Base-by-base conservation (phyloP, 2,329 filamentous ascomycete genomes). In the Chaetomium olivaceum region DNA sequence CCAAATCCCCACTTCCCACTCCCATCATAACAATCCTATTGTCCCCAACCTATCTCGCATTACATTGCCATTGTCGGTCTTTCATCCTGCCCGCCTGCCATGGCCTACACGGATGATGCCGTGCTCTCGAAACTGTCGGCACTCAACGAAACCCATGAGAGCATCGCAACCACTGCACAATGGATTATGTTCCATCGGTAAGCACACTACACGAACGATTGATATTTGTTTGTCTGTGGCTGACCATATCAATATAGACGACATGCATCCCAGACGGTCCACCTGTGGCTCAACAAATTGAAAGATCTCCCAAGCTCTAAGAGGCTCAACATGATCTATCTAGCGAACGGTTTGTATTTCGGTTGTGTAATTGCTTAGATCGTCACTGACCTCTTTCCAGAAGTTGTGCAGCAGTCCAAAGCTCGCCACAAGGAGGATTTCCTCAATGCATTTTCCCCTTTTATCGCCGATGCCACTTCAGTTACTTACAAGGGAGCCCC, bases 181-280 rank as follows among this genome's bases (percentile, higher is more conserved):
- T 99, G 96, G 96, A 95, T 99, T 68, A 96, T 99, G 90, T 99
- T 99, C 77, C 94, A 99, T 80, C 90, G 93, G 93, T 96, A 88
- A 68, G 77, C 70, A 12, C 21, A 39, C n/a, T 43, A 14, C 55
- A 39, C 50, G 61, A 58, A 23, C 31, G 19, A 3, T 31, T 51
- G 7, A 27, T 48, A 23, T 39, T 54, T 61, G 52, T 60, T 65
- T 66, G 59, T 39, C 36, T 59, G 69, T 31, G 61, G 68, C 77
- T 80, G 71, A 79, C 71, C 64, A 61, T 55, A 36, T 59, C 29
- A 68, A 68, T 65, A 60, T 64, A 97, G 94, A 77, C 89, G 95
- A 77, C 91, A 97, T 79, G 94, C 96, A 62, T 92, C 97, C 71
- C 89, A 91, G 68, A 97, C 94, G 23, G 93, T 92, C 23, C 89